Conservation (phyloP, 1,284 basidiomycete genomes). For the Trichosporon coremiiforme region DNA sequence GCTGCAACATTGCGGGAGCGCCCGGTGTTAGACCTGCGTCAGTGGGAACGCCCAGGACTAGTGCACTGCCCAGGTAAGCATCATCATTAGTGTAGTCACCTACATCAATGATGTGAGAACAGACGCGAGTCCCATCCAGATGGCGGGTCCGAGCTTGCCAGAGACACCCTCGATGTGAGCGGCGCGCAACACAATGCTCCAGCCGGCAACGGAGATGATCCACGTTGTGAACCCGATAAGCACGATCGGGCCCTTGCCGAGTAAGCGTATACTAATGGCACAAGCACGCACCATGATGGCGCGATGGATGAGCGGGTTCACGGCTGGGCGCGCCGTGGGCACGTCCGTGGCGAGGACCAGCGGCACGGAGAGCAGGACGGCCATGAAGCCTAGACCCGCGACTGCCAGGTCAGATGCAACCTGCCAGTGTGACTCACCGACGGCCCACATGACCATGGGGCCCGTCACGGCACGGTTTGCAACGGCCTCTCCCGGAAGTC, state of each 20-base stretch:
- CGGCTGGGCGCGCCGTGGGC: slow-evolving; percentile 21
- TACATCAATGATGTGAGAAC: slow-evolving; percentile 27
- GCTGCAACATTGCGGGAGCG: neutral
- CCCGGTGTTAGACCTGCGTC: neutral
- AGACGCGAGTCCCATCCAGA: slow-evolving; percentile 52
- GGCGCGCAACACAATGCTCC: slow-evolving; percentile 48
- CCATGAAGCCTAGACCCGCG: slow-evolving; percentile 48
- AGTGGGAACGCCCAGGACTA: neutral
- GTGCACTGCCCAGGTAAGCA: neutral
- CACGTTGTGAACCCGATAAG: slow-evolving; percentile 39
- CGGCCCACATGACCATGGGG: slow-evolving; percentile 52
- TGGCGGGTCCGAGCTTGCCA: slow-evolving; percentile 26
- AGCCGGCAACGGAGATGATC: slow-evolving; percentile 52
- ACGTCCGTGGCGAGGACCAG: slow-evolving; percentile 50
- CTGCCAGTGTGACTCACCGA: slow-evolving; percentile 36
- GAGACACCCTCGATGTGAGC: neutral
- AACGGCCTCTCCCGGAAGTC: slow-evolving; percentile 35
- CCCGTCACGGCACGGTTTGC: slow-evolving; percentile 51
- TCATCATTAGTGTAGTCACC: neutral
- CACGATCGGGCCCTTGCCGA: neutral
- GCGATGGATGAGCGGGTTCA: neutral
- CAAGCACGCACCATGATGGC: neutral
- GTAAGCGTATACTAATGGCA: neutral
- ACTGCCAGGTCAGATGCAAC: slow-evolving; percentile 29
- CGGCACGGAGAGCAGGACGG: slow-evolving; percentile 45